These are phyloP conservation scores for Phaeosphaeriaceae sp. DNA, from an alignment of 2,329 filamentous ascomycete species.

Conservation along the genomic window DNA sequence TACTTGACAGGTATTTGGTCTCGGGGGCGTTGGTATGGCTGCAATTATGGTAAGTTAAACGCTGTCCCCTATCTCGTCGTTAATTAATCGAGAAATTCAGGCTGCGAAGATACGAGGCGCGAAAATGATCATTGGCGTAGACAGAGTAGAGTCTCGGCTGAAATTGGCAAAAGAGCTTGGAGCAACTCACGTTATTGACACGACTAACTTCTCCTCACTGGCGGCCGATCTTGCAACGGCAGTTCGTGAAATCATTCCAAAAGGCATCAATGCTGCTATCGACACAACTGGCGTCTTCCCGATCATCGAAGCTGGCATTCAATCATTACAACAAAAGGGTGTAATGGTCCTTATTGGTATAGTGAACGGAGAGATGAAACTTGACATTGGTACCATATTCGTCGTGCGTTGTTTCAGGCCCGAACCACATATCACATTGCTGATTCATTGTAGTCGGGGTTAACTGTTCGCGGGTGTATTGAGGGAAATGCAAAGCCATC, in stretches of 20 bases:
- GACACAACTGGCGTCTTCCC: constrained; percentile 58
- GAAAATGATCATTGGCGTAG: constrained; percentile 48
- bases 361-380: constrained; percentile 51
- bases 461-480: constrained; percentile 57
- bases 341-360: constrained; percentile 60
- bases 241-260: constrained; percentile 41
- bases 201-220: constrained; percentile 21
- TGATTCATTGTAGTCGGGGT: constrained; percentile 43
- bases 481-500: constrained; percentile 54
- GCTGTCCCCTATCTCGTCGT: neutral
- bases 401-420: constrained; percentile 18
- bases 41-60: constrained; percentile 50
- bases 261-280: constrained; percentile 55
- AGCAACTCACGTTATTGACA: constrained; percentile 50
- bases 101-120: constrained; percentile 53
- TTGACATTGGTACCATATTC: constrained; percentile 57
- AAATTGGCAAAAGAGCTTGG: constrained; percentile 47
- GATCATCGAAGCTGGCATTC: constrained; percentile 52
- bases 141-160: constrained; percentile 42
- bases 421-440: neutral
- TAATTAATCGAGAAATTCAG: constrained; percentile 16
- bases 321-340: constrained; percentile 54
- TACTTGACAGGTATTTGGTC: constrained; percentile 39
- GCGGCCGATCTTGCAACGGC: constrained; percentile 39
- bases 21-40: constrained; percentile 56